Evolutionary conservation across 148 eudicot genomes (phyloP), one percentile per base, ranked within the genome.

Genomic region (Bassia scoparia): DNA sequence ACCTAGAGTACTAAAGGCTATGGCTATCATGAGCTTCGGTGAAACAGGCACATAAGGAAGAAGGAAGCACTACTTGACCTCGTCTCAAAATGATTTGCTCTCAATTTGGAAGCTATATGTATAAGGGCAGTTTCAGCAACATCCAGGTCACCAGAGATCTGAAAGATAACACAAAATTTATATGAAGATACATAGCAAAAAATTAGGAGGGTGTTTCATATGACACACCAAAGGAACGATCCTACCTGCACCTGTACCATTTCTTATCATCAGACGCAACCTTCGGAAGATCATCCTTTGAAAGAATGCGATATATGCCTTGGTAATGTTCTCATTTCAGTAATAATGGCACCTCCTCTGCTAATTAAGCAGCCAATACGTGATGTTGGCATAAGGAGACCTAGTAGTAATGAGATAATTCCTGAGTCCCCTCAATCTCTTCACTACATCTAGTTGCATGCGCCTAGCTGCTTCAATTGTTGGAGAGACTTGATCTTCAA

Each of bases 111-210:
- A n/a, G n/a, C n/a, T n/a, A n/a, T n/a, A n/a, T n/a, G n/a, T n/a
- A n/a, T n/a, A n/a, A n/a, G n/a, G n/a, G n/a, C n/a, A n/a, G n/a
- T n/a, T n/a, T n/a, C n/a, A n/a, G n/a, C n/a, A n/a, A n/a, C n/a
- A n/a, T n/a, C n/a, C n/a, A n/a, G n/a, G n/a, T n/a, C n/a, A 73
- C 96, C 99, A 80, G 97, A 89, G 62, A 95, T 89, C 99, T 95
- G 81, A 69, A 10, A 63, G 17, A 67, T 27, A 46, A 37, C 38
- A 16, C 20, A 73, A 10, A 74, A n/a, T 7, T 29, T 10, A 33
- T 8, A 21, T 31, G 35, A n/a, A n/a, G n/a, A n/a, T n/a, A n/a
- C 67, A 62, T 13, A 35, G 34, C 2, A 12, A n/a, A 14, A 62
- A 35, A 16, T 2, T 14, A 29, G 20, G 64, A 64, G 24, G 30